A percentile compares a stretch with the other conserved stretches of the same genome.
Conservation (phyloP, 345 rosid genomes). For the Gynandropsis gynandra region DNA sequence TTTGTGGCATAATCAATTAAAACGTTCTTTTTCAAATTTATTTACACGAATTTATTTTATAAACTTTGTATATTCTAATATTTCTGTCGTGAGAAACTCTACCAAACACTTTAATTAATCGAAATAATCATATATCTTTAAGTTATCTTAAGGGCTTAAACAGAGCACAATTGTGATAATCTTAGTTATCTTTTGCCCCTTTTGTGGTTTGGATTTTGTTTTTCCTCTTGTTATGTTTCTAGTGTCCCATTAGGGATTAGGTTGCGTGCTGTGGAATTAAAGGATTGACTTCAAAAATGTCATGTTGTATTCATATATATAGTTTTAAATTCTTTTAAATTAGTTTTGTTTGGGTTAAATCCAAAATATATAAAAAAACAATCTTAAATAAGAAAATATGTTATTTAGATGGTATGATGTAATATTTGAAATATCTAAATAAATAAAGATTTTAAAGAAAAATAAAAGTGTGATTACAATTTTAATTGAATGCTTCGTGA, state of each 20-base stretch:
- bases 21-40: no score
- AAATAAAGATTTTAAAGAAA: no score
- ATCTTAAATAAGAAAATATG: no score
- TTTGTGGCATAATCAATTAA: no score
- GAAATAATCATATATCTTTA: slow-evolving; percentile 5
- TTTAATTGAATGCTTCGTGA: no score
- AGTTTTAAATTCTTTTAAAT: neutral
- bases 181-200: slow-evolving; percentile 17
- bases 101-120: neutral
- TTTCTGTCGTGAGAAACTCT: no score
- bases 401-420: no score
- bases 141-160: neutral
- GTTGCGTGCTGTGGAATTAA: slow-evolving; percentile 5
- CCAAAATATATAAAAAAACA: no score
- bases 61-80: no score
- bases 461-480: no score
- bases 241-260: slow-evolving; percentile 19
- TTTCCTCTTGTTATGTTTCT: neutral
- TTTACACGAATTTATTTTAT: no score
- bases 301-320: neutral
- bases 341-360: neutral
- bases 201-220: slow-evolving; percentile 17
- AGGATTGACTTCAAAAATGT: neutral
- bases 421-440: no score
- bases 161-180: neutral